Conservation (phyloP, 345 rosid genomes). For the Eucalyptus leucophloia region DNA sequence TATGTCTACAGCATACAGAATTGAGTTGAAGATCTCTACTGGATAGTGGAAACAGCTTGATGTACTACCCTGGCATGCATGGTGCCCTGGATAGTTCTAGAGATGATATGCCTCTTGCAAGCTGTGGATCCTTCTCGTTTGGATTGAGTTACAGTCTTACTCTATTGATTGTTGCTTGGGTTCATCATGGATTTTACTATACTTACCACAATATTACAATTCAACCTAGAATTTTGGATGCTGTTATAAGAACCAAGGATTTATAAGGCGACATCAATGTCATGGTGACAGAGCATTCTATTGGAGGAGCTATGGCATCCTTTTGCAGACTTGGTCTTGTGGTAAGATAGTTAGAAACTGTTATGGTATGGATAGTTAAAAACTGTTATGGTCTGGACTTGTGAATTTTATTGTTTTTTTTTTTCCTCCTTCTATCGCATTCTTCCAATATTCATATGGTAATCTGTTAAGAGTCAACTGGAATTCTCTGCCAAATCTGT, state of each 20-base stretch:
- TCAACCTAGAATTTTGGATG: conserved; percentile 38
- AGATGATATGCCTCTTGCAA: not conserved
- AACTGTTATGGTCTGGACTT: no score
- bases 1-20: conserved; percentile 61
- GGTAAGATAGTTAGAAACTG: no score
- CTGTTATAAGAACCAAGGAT: not conserved
- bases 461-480: no score
- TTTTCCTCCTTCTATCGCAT: no score
- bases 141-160: not conserved
- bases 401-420: no score
- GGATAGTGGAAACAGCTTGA: conserved; percentile 67
- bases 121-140: not conserved
- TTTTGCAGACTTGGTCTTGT: no score
- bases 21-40: conserved; percentile 50
- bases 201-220: conserved; percentile 81
- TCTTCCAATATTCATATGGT: no score
- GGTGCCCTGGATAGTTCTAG: conserved; percentile 66
- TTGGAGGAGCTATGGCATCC: no score
- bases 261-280: no score
- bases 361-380: no score
- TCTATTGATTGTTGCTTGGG: conserved; percentile 18
- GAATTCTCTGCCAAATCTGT: no score
- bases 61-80: conserved; percentile 80
- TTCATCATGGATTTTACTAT: conserved; percentile 77
- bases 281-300: no score